phyloP scores from a whole-genome alignment of 805 yeast species.

The Soucietia sequanensis region DNA sequence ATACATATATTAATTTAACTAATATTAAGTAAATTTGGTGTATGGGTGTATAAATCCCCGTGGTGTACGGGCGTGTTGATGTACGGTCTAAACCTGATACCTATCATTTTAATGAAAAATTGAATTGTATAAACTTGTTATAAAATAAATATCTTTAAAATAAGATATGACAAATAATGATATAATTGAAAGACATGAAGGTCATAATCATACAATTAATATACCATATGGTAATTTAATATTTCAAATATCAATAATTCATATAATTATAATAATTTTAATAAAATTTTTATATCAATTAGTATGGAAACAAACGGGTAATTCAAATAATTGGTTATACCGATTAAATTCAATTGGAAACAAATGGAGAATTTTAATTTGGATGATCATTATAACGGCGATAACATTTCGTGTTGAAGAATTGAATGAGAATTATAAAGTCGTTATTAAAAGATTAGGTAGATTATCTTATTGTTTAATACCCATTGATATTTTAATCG shows the following conservation, averaged over 20 bases:
- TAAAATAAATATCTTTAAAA: too few species aligned
- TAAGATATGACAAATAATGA: too few species aligned
- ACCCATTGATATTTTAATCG: slow-evolving; percentile 56
- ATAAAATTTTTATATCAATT: not conserved
- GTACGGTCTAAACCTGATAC: too few species aligned
- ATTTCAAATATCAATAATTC: slow-evolving; percentile 40
- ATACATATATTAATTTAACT: too few species aligned
- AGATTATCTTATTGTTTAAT: slow-evolving; percentile 57
- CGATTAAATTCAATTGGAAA: not conserved
- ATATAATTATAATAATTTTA: slow-evolving; percentile 37
- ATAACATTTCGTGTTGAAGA: slow-evolving; percentile 34
- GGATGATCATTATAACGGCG: slow-evolving; percentile 28
- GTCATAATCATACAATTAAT: slow-evolving; percentile 43
- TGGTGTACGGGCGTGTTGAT: too few species aligned
- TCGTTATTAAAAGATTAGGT: slow-evolving; percentile 55
- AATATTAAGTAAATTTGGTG: too few species aligned
- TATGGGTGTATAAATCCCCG: too few species aligned
- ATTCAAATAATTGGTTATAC: too few species aligned
- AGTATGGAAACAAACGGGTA: not conserved
- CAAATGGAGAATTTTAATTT: slow-evolving; percentile 24
- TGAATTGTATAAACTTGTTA: too few species aligned
- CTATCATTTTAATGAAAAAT: too few species aligned
- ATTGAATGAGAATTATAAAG: slow-evolving; percentile 29
- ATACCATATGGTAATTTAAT: slow-evolving; percentile 59
- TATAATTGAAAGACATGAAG: slow-evolving; percentile 59